Base-by-base conservation (phyloP, 2,329 filamentous ascomycete genomes). In the Dactylellina sp. region DNA sequence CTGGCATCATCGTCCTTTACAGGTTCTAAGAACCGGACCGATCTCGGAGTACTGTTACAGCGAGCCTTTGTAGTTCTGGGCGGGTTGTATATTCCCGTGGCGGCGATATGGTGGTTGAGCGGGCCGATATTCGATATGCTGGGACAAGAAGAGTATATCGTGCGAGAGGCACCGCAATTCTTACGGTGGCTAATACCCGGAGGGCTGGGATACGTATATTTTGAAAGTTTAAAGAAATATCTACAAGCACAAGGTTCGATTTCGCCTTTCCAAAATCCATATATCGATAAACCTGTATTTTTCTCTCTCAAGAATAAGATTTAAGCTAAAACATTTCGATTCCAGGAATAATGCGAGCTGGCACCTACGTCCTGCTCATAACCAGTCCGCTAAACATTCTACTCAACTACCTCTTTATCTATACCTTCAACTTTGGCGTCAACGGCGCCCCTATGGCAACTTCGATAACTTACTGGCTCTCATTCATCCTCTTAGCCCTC, bases 171-270 rank as follows among this genome's bases (percentile, higher is more conserved):
- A 57, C 87, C 91, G 0, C 85, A 83, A 46, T 96, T 96, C 75
- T 81, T 96, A 6, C 88, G 85, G 1, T 87, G 88, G 11, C 82
- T 96, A 49, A 90, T 92, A 0, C 92, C 92, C 0, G 92, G 92
- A 0, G 92, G 92, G 0, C 81, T 96, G 39, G 92, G 92, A 0
- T 96, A 96, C 78, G 88, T 96, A 42, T 96, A 91, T 82, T 96
- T 96, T 72, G 91, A 95, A 80, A 86, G 86, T 76, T 88, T 88
- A 79, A 97, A 97, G 82, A 91, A 94, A 77, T 97, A 89, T 77
- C 84, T 96, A 0, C 93, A 96, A 81, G 93, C 93, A 0, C 93
- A 97, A 81, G 91, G 68, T 72, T 11, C 6, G 47, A 35, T 11
- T 11, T 22, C 12, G 11, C 37, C 22, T n/a, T 14, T 18, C 28